Percentiles rank a stretch among this genome's conserved stretches.
These are phyloP conservation scores for Entonaema liquescens DNA, from an alignment of 495 filamentous ascomycete species.

Conservation along the genomic window DNA sequence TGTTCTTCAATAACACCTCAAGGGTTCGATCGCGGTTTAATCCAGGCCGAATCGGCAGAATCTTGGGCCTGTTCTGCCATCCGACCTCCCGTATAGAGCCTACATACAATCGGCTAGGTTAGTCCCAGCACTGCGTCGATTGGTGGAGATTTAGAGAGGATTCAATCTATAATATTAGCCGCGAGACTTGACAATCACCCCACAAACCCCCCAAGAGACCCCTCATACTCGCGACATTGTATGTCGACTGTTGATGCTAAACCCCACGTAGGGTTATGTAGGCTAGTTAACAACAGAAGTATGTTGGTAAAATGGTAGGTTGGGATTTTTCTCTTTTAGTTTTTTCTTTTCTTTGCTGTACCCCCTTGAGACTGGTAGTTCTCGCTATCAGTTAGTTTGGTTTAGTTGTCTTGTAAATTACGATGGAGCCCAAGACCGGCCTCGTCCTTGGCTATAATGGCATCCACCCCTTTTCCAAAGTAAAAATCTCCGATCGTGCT, in stretches of 20 bases:
- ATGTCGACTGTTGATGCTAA: conserved; percentile 24
- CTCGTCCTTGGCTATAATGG: conserved; percentile 60
- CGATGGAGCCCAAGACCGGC: conserved; percentile 48
- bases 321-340: conserved; percentile 1
- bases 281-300: conserved; percentile 14
- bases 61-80: conserved; percentile 1
- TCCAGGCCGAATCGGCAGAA: conserved; percentile 38
- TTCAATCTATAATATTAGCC: conserved; percentile 46
- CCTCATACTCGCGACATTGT: conserved; percentile 22
- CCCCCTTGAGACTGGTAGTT: not conserved
- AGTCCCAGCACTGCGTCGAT: conserved; percentile 29
- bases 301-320: conserved; percentile 8
- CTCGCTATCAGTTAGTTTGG: not conserved
- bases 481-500: conserved; percentile 56
- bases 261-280: conserved; percentile 31
- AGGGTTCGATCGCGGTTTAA: conserved; percentile 16
- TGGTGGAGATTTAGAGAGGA: conserved; percentile 38
- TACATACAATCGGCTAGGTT: conserved; percentile 21
- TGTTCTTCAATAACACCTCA: too few relatives aligned
- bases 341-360: conserved; percentile 3
- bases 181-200: conserved; percentile 43
- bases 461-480: conserved; percentile 59
- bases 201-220: conserved; percentile 38
- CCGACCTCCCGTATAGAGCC: conserved; percentile 10
- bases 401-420: conserved; percentile 6